Evolutionary conservation across 768 basidiomycete genomes (phyloP).

Genomic region (Collybia mongolica): DNA sequence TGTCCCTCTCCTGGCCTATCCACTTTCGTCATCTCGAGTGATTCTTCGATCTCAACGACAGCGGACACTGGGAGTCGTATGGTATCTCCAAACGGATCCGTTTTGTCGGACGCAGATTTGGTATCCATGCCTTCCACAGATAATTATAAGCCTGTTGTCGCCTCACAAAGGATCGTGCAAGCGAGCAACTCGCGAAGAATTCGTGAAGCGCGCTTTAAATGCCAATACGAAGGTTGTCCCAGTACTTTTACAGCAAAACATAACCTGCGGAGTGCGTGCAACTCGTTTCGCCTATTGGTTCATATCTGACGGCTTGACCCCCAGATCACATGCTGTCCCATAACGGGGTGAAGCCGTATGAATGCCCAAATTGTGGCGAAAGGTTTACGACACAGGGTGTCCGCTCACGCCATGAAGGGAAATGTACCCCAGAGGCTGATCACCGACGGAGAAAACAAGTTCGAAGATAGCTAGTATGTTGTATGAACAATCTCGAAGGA

Average conservation of each 20-base stretch:
- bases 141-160: neutral
- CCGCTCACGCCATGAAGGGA: too few species aligned
- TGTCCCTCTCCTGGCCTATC: too few species aligned
- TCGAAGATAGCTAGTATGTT: too few species aligned
- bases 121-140: neutral
- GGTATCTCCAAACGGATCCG: neutral
- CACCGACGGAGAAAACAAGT: too few species aligned
- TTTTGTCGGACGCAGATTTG: neutral
- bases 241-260: slow-evolving; percentile 2
- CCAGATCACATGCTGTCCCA: neutral
- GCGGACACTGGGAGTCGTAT: too few species aligned
- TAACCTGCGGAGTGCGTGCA: neutral
- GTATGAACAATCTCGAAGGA: too few species aligned
- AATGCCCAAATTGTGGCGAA: neutral
- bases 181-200: neutral
- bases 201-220: neutral
- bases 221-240: neutral
- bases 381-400: slow-evolving; percentile 1
- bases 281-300: too few species aligned
- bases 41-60: too few species aligned
- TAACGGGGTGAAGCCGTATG: neutral
- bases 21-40: too few species aligned
- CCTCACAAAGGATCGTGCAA: neutral
- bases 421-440: too few species aligned
- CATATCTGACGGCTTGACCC: neutral